Percentiles rank a stretch among this genome's conserved stretches.
These are phyloP conservation scores for Metschnikowia hibisci DNA, from an alignment of 805 yeast genomes.

Conservation along the genomic window DNA sequence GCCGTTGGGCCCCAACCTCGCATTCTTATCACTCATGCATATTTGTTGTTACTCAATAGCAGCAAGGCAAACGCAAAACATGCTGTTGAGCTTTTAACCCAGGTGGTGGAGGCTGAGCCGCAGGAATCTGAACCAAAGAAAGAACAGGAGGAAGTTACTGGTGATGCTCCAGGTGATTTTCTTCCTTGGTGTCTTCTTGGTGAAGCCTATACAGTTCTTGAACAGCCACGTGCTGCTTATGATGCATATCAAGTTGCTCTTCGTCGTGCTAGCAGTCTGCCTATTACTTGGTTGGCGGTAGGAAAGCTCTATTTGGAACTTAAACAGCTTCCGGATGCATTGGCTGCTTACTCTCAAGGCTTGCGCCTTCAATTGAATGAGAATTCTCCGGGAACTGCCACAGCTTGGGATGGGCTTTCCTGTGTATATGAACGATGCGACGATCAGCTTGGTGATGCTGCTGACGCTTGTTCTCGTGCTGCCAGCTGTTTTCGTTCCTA, in stretches of 20 bases:
- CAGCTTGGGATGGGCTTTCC: slow-evolving; percentile 63
- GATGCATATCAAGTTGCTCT: slow-evolving; percentile 53
- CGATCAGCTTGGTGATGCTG: slow-evolving; percentile 55
- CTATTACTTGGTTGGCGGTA: slow-evolving; percentile 65
- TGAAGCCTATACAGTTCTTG: slow-evolving; percentile 45
- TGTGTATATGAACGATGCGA: slow-evolving; percentile 64
- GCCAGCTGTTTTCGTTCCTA: slow-evolving; percentile 46
- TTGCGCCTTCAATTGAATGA: slow-evolving; percentile 49
- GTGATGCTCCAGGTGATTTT: slow-evolving; percentile 40
- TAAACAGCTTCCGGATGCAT: slow-evolving; percentile 60
- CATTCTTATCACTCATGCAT: slow-evolving; percentile 46
- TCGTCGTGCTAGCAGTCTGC: slow-evolving; percentile 47
- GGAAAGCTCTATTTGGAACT: slow-evolving; percentile 57
- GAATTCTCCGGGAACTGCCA: slow-evolving; percentile 44
- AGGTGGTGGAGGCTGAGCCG: slow-evolving; percentile 20
- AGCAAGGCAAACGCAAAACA: slow-evolving; percentile 15
- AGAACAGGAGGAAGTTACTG: slow-evolving; percentile 18
- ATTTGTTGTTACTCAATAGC: slow-evolving; percentile 39
- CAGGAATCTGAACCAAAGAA: slow-evolving; percentile 11
- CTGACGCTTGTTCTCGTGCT: slow-evolving; percentile 55
- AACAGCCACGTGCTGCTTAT: slow-evolving; percentile 49
- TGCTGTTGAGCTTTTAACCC: slow-evolving; percentile 19
- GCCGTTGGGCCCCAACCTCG: slow-evolving; percentile 44
- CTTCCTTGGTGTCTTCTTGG: slow-evolving; percentile 58
- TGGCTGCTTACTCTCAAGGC: slow-evolving; percentile 67